A percentile compares a stretch with the other conserved stretches of the same genome.
These are phyloP conservation scores for Mortierella sp. DNA, from an alignment of 371 early-diverging fungal species.

Conservation along the genomic window DNA sequence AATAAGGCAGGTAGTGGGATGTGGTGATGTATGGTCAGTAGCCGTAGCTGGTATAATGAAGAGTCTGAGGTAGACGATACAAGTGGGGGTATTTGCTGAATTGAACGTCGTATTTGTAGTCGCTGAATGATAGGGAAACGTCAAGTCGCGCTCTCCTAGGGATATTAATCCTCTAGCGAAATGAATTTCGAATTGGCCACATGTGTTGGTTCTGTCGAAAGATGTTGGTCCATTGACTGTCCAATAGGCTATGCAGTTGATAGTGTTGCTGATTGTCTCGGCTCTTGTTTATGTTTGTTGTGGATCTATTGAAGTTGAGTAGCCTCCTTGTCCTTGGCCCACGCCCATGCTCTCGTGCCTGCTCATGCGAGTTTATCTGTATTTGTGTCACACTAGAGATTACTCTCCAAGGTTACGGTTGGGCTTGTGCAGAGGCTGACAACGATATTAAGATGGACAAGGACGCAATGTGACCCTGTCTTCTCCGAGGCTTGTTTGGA, in stretches of 20 bases:
- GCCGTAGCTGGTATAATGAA: background rate
- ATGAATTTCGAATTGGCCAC: slow-evolving; percentile 7
- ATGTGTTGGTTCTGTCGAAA: slow-evolving; percentile 24
- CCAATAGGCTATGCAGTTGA: background rate
- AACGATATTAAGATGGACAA: background rate
- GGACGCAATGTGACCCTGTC: background rate
- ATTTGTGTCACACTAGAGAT: slow-evolving; percentile 2
- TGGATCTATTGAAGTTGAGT: slow-evolving; percentile 15
- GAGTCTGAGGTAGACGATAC: background rate
- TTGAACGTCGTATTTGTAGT: slow-evolving; percentile 25
- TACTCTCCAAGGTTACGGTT: background rate
- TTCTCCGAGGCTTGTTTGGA: background rate
- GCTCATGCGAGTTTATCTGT: background rate
- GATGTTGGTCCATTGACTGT: slow-evolving; percentile 11
- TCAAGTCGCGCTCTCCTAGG: slow-evolving; percentile 1
- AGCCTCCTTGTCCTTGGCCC: slow-evolving; percentile 2
- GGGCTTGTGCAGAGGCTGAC: background rate
- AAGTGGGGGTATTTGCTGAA: background rate
- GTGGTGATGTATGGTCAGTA: background rate
- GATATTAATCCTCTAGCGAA: slow-evolving; percentile 1
- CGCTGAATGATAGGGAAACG: slow-evolving; percentile 9
- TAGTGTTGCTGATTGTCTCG: background rate
- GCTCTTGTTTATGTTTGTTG: slow-evolving; percentile 18
- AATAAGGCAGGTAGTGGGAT: background rate
- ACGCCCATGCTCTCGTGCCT: background rate